These are phyloP conservation scores for Alliaria petiolata DNA, from an alignment of 345 rosid genomes.

Conservation along the genomic window DNA sequence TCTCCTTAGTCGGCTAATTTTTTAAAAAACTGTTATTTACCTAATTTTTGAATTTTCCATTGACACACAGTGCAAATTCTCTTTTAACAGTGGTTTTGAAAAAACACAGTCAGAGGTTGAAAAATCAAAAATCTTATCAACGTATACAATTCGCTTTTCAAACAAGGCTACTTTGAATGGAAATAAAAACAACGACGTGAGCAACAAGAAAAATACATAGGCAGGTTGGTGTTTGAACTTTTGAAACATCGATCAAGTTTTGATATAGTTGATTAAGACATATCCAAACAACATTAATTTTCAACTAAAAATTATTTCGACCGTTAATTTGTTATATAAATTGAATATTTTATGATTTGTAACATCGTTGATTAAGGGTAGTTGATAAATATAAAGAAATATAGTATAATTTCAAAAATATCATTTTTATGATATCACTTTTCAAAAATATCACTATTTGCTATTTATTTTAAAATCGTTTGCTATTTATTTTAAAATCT, in stretches of 20 bases:
- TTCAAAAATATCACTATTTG: no score
- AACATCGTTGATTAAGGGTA: not conserved
- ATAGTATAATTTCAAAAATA: no score
- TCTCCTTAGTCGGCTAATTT: not conserved
- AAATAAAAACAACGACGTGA: not conserved
- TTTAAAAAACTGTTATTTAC: not conserved
- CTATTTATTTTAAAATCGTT: no score
- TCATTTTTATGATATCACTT: no score
- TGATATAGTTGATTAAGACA: not conserved
- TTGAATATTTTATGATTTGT: not conserved
- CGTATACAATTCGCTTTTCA: not conserved
- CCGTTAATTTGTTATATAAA: not conserved
- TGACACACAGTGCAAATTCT: no score
- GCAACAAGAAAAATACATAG: not conserved
- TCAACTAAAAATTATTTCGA: not conserved
- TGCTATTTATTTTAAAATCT: no score
- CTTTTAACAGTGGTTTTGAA: not conserved
- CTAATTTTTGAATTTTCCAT: not conserved
- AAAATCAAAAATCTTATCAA: not conserved
- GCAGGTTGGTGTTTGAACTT: slow-evolving; percentile 1
- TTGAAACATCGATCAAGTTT: slow-evolving; percentile 9
- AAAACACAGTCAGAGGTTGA: slow-evolving; percentile 1
- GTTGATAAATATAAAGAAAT: no score
- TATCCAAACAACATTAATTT: not conserved
- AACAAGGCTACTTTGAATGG: slow-evolving; percentile 22